Base-by-base conservation (phyloP, 1,139 yeast genomes). In the Neolecta irregularis region DNA sequence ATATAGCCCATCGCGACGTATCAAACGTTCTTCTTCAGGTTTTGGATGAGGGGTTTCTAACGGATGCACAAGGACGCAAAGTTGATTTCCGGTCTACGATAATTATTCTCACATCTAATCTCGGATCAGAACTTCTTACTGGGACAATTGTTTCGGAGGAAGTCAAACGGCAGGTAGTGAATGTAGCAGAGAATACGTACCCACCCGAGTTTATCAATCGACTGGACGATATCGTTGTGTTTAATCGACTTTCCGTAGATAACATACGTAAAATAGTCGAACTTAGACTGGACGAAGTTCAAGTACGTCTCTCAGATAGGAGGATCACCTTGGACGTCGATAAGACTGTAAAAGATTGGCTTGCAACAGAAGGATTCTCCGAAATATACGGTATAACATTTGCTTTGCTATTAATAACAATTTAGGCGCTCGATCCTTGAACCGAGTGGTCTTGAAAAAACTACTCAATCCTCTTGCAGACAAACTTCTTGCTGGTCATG, bases 351-450 rank as follows among this genome's bases (percentile, higher is more conserved):
- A 80, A 77, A 55, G 65, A 63, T 9, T 73, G 88, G 74, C 62
- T 88, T 30, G 74, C 85, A 4, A 74, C 75, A 24, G 61, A 76
- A 46, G 98, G 98, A 2, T 88, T 85, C 53, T 95, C 85, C 51
- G 81, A 81, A 22, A 56, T 73, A 30, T 88, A 85, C 51, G 98
- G n/a, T n/a, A n/a, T n/a, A n/a, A n/a, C n/a, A n/a, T n/a, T n/a
- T n/a, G n/a, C n/a, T n/a, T n/a, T n/a, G n/a, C n/a, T n/a, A n/a
- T n/a, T n/a, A n/a, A n/a, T n/a, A n/a, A n/a, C n/a, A n/a, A n/a
- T n/a, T n/a, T n/a, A n/a, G n/a, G 98, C 46, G 98, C 98, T 1
- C 70, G 98, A 53, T 98, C 98, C 5, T 66, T 88, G 53, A 88
- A 88, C 62, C 69, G 98, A 48, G 68, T 83, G 26, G 72, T 88